Evolutionary conservation across 2,329 filamentous ascomycete species (phyloP), one percentile per base, ranked within the genome.

Genomic region (Zopfia rhizophila): DNA sequence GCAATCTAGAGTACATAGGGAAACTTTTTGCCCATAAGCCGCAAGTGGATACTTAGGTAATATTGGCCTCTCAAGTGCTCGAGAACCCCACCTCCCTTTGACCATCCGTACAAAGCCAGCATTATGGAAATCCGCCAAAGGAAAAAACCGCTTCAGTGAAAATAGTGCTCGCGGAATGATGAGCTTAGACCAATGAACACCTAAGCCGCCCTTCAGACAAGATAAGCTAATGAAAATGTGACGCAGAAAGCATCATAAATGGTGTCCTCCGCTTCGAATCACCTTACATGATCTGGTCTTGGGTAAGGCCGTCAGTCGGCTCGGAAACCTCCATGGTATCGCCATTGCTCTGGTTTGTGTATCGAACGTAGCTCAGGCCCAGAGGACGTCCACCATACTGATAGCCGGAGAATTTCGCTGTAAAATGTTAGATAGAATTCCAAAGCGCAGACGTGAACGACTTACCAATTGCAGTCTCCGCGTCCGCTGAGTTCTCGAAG

Each of bases 301-400:
- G 94, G n/a, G 91, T 96, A 68, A 96, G 76, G 51, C 87, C 88
- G 38, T 80, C 73, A 18, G 79, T 78, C 27, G 76, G 84, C 55
- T 89, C 84, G 53, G 91, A 86, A 23, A 87, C 90, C 58, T 97
- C 92, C 91, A 97, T 96, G 60, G 79, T 82, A 55, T 92, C 73
- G 40, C 69, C 70, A 43, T 71, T 72, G 56, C 64, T 88, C 53
- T 84, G 81, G 68, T 88, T 93, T 56, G 90, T 79, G 74, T 97
- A 97, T 75, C 94, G 95, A 78, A 97, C 93, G 67, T 90, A 97
- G 72, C 87, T 93, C 65, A 99, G 81, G 46, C 92, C 91, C 50
- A 99, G 86, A 62, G 94, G 94, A 58, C 94, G 91, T 43, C 92
- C 92, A 57, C 94, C 94, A 65, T 99, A 99, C 72, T 96, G 90